Evolutionary conservation across 192 early-diverging fungal species (phyloP).

Genomic region (Coemansia pectinata): DNA sequence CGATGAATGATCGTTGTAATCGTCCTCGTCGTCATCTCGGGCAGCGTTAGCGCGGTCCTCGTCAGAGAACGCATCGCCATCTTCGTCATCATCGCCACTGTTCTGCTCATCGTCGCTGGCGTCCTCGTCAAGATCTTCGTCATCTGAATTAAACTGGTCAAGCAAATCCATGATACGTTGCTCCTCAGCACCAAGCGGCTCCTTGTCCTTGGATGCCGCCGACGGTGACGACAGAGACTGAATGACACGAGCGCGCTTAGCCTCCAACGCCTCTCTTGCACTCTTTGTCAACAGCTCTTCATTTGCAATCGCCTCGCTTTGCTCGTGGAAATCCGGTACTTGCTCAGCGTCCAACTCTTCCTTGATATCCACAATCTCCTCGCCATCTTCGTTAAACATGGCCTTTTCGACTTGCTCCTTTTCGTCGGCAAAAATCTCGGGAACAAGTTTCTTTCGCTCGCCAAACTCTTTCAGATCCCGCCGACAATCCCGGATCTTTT

Average conservation of each 20-base stretch:
- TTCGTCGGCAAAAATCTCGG: neutral
- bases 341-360: slow-evolving; percentile 34
- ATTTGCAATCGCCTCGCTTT: neutral
- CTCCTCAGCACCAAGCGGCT: slow-evolving; percentile 14
- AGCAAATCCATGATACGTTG: slow-evolving; percentile 35
- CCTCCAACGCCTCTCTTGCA: neutral
- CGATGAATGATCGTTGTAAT: slow-evolving; percentile 25
- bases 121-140: slow-evolving; percentile 15
- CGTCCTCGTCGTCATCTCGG: slow-evolving; percentile 51
- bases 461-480: slow-evolving; percentile 18
- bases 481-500: slow-evolving; percentile 16
- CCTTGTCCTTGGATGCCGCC: neutral
- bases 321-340: slow-evolving; percentile 2
- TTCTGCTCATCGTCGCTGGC: neutral
- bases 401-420: slow-evolving; percentile 6
- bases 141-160: slow-evolving; percentile 33
- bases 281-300: neutral
- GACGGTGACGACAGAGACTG: neutral
- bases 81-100: slow-evolving; percentile 9
- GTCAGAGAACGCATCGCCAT: slow-evolving; percentile 42
- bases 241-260: slow-evolving; percentile 26
- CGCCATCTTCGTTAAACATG: slow-evolving; percentile 49
- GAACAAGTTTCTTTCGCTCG: slow-evolving; percentile 6
- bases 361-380: slow-evolving; percentile 54
- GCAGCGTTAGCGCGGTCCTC: slow-evolving; percentile 39